Evolutionary conservation across 2,329 filamentous ascomycete species (phyloP).

Genomic region (Sphaerostilbella broomeana): DNA sequence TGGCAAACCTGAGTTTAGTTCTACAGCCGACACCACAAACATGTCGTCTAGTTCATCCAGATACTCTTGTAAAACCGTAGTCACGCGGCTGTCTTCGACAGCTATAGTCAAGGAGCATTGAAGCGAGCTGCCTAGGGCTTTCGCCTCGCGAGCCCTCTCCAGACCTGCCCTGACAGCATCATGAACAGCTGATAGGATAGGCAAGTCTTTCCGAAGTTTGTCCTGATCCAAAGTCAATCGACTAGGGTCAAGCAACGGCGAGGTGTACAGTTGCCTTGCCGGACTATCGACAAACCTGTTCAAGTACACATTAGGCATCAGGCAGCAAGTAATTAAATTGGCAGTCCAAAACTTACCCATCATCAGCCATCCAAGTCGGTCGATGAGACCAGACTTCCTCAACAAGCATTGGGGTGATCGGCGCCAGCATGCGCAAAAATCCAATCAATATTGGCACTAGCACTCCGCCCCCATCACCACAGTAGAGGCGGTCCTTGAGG

Average conservation of each 20-base stretch:
- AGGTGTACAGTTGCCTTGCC: slow-evolving; percentile 40
- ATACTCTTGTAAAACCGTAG: slow-evolving; percentile 33
- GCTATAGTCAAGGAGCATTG: slow-evolving; percentile 63
- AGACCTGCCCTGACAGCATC: slow-evolving; percentile 66
- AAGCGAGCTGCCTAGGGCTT: slow-evolving; percentile 72
- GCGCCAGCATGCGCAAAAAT: slow-evolving; percentile 70
- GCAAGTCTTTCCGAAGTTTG: slow-evolving; percentile 36
- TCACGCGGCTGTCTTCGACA: slow-evolving; percentile 32
- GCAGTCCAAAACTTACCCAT: slow-evolving; percentile 29
- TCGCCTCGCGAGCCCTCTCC: slow-evolving; percentile 64
- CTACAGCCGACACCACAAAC: slow-evolving; percentile 63
- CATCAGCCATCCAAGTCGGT: slow-evolving; percentile 55
- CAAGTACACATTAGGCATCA: slow-evolving; percentile 10
- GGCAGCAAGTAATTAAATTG: neutral
- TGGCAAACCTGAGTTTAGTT: slow-evolving; percentile 33
- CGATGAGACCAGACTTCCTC: slow-evolving; percentile 82
- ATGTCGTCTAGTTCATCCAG: slow-evolving; percentile 52
- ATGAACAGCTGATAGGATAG: slow-evolving; percentile 49
- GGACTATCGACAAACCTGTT: slow-evolving; percentile 31
- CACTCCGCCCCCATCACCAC: slow-evolving; percentile 61
- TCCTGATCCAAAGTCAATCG: slow-evolving; percentile 34
- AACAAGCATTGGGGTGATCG: slow-evolving; percentile 74
- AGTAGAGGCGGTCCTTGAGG: slow-evolving; percentile 87
- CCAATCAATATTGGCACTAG: slow-evolving; percentile 63
- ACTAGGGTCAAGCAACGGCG: slow-evolving; percentile 35